These are phyloP conservation scores for Nephelium lappaceum DNA, from an alignment of 345 rosid genomes.

Conservation along the genomic window DNA sequence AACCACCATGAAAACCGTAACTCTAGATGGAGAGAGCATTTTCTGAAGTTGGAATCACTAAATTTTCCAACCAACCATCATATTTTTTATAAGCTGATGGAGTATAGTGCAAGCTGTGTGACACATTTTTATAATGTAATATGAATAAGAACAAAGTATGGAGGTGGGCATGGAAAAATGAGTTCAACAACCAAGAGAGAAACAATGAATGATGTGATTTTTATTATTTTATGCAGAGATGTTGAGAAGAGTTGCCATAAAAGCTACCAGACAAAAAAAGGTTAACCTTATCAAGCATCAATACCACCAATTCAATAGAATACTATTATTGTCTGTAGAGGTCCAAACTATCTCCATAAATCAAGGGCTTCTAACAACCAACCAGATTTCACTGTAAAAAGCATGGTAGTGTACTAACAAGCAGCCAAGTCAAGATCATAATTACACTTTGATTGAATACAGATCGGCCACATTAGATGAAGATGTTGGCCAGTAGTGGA, in stretches of 20 bases:
- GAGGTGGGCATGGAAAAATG: background rate
- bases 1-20: background rate
- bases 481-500: conserved; percentile 4
- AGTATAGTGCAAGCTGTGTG: background rate
- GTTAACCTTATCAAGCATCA: conserved; percentile 14
- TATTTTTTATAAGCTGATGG: background rate
- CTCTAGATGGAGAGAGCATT: background rate
- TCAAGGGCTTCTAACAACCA: conserved; percentile 21
- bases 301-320: conserved; percentile 5
- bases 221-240: conserved; percentile 7
- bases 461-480: background rate
- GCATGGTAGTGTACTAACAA: background rate
- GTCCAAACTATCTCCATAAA: conserved; percentile 20
- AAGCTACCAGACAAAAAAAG: conserved; percentile 13
- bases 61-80: background rate
- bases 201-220: background rate
- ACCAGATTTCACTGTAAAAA: background rate
- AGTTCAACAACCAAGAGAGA: background rate
- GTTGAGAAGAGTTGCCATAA: background rate
- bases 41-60: background rate
- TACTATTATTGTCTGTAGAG: conserved; percentile 25
- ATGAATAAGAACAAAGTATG: background rate
- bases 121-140: background rate
- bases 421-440: background rate
- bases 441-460: background rate